A percentile compares a stretch with the other conserved stretches of the same genome.
These are phyloP conservation scores for Dactylellina haptotyla DNA, from an alignment of 2,329 filamentous ascomycete genomes.

Conservation along the genomic window DNA sequence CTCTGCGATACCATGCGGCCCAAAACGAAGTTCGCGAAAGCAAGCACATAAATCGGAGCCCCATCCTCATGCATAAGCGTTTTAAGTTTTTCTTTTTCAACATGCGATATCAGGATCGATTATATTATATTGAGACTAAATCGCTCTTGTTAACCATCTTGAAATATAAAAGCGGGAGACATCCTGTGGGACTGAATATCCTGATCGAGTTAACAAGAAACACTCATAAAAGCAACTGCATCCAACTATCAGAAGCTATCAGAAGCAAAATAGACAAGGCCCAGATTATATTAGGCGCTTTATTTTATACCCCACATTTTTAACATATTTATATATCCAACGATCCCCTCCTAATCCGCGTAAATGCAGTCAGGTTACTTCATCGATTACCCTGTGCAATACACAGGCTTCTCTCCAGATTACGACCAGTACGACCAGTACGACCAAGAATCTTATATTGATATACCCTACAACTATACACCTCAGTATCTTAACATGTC, in stretches of 20 bases:
- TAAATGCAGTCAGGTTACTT: constrained; percentile 49
- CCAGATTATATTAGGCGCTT: constrained; percentile 15
- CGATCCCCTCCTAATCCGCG: constrained; percentile 24
- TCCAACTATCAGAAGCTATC: constrained; percentile 1
- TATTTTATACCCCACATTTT: constrained; percentile 48
- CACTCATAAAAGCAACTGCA: constrained; percentile 15
- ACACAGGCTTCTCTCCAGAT: constrained; percentile 32
- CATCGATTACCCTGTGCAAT: constrained; percentile 22
- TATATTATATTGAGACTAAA: constrained; percentile 20
- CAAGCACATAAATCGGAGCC: constrained; percentile 8
- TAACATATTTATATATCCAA: constrained; percentile 35
- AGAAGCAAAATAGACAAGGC: neutral
- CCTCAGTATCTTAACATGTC: constrained; percentile 35
- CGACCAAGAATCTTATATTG: constrained; percentile 20
- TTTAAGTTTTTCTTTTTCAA: constrained; percentile 27
- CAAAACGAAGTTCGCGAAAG: constrained; percentile 18
- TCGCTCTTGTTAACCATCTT: constrained; percentile 11
- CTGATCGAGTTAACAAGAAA: constrained; percentile 18
- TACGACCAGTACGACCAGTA: constrained; percentile 30
- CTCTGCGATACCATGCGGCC: constrained; percentile 3
- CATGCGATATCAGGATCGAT: constrained; percentile 12
- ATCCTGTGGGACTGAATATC: constrained; percentile 39
- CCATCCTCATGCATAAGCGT: constrained; percentile 14
- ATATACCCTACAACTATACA: constrained; percentile 24
- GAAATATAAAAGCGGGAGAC: constrained; percentile 38